Evolutionary conservation across 2,329 filamentous ascomycete species (phyloP), one percentile per base, ranked within the genome.

Genomic region (Lachnum nothofagi): DNA sequence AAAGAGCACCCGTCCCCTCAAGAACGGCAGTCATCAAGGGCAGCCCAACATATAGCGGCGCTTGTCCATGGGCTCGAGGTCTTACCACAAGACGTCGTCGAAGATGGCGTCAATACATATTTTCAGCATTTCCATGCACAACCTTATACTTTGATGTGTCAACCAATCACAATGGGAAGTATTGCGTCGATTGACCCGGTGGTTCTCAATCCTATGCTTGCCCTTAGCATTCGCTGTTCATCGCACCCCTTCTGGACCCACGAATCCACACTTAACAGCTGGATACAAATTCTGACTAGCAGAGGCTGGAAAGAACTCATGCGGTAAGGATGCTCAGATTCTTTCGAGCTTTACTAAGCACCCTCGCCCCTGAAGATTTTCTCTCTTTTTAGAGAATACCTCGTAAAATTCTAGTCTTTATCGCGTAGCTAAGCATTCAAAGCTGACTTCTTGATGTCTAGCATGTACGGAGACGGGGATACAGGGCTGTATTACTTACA

Each of bases 41-140:
- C n/a, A n/a, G n/a, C n/a, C n/a, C n/a, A n/a, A n/a, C n/a, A n/a
- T n/a, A n/a, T n/a, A n/a, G n/a, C n/a, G n/a, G n/a, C n/a, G n/a
- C n/a, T n/a, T n/a, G n/a, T n/a, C n/a, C 19, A 7, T 22, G 33
- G 42, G 19, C 22, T 22, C 5, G 45, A 51, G 22, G 23, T 16
- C 5, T 23, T 56, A 19, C 46, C 53, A 4, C 27, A 39, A 20
- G 46, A 49, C 37, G 51, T 53, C 3, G 19, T 56, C 20, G 43
- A 53, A 38, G 53, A 56, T 44, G 53, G 53, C 3, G 29, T 56
- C 8, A 37, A 27, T 9, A 49, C 45, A 16, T 56, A 56, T 27
- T 53, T 56, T 17, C 49, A 49, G 8, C 51, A 41, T 23, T 56
- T 56, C n/a, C 53, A 56, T 48, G 48, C 48, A n/a, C 51, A 53